Evolutionary conservation across 768 basidiomycete genomes (phyloP).

Genomic region (Lyophyllum semitale): DNA sequence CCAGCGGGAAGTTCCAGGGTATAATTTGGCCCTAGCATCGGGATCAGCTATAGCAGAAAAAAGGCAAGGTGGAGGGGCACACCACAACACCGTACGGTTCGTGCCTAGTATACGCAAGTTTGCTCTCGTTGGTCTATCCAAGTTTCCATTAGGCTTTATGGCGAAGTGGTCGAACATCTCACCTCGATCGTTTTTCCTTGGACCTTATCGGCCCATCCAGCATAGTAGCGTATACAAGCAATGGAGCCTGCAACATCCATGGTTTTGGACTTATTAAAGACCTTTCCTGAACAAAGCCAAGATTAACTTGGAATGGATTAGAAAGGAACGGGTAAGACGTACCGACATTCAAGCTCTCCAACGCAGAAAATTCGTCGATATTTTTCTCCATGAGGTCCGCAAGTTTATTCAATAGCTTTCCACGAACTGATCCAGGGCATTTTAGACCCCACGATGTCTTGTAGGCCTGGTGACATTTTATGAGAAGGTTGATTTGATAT

Average conservation of each 20-base stretch:
- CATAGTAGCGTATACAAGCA: constrained; percentile 68
- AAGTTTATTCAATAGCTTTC: constrained; percentile 30
- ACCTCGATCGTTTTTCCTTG: constrained; percentile 69
- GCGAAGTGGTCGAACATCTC: not conserved
- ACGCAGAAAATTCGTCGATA: constrained; percentile 28
- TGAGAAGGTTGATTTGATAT: no score
- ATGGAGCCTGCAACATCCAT: constrained; percentile 50
- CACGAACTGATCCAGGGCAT: constrained; percentile 50
- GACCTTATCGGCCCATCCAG: constrained; percentile 86
- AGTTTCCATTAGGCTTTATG: no score
- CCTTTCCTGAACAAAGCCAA: constrained; percentile 60
- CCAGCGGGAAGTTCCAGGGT: no score
- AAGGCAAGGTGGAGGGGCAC: not conserved
- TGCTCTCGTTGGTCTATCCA: constrained; percentile 26
- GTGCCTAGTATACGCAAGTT: no score
- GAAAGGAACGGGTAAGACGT: no score
- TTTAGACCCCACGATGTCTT: no score
- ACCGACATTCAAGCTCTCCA: constrained; percentile 27
- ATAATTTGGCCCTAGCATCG: constrained; percentile 37
- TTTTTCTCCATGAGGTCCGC: constrained; percentile 30
- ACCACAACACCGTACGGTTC: no score
- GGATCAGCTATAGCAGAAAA: not conserved
- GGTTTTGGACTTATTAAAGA: constrained; percentile 47
- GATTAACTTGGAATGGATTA: no score
- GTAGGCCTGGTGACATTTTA: constrained; percentile 10